Percentiles rank a stretch among this genome's conserved stretches.
phyloP scores from a whole-genome alignment of 768 basidiomycete genomes.

The Leucosporidium yakuticum region DNA sequence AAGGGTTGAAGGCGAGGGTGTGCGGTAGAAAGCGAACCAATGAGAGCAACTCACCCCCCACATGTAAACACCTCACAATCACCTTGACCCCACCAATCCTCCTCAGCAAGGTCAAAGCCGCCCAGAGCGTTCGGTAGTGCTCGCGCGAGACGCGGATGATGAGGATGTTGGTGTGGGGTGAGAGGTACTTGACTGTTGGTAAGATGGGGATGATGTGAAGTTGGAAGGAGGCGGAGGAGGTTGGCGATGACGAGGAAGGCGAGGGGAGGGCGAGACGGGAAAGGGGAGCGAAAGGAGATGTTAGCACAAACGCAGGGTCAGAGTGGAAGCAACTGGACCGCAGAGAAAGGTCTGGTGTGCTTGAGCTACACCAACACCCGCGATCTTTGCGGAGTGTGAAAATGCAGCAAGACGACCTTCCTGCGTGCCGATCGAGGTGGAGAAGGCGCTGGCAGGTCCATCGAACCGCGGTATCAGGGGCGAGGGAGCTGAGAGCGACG shows the following conservation, averaged over 20 bases:
- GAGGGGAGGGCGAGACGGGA: not conserved
- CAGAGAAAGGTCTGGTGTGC: too few species aligned
- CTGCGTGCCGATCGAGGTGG: too few species aligned
- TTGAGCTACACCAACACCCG: too few species aligned
- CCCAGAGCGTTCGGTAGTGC: slow-evolving; percentile 34
- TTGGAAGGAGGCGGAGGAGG: not conserved
- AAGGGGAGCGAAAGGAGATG: not conserved
- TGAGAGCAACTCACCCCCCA: slow-evolving; percentile 25
- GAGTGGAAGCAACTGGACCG: too few species aligned
- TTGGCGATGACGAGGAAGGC: too few species aligned
- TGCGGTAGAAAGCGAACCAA: not conserved
- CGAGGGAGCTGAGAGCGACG: too few species aligned
- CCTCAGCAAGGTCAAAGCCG: slow-evolving; percentile 34
- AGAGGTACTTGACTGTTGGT: slow-evolving; percentile 37
- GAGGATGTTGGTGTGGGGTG: slow-evolving; percentile 29
- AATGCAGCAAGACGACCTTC: too few species aligned
- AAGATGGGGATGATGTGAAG: not conserved
- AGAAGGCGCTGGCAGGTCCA: too few species aligned
- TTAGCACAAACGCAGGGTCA: not conserved
- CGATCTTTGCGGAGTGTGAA: too few species aligned
- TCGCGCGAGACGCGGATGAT: slow-evolving; percentile 36
- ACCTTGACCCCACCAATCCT: slow-evolving; percentile 26
- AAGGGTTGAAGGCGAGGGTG: not conserved
- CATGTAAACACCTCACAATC: slow-evolving; percentile 30
- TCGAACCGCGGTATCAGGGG: too few species aligned